Evolutionary conservation across 2,329 filamentous ascomycete species (phyloP).

Genomic region (Teratosphaeria viscida): DNA sequence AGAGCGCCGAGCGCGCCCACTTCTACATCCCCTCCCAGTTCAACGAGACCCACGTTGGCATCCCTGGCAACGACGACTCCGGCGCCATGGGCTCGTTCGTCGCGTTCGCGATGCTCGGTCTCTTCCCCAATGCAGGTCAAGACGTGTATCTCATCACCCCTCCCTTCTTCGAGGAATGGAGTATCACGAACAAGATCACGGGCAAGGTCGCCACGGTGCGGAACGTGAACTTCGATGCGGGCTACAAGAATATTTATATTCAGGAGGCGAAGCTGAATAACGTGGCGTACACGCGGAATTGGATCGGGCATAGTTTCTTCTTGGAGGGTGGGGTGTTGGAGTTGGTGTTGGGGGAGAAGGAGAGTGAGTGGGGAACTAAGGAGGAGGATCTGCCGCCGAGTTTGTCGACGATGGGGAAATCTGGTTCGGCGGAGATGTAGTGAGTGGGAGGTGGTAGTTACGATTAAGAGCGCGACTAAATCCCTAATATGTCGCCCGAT

Average conservation of each 20-base stretch:
- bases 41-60: slow-evolving; percentile 30
- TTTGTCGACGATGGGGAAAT: slow-evolving; percentile 3
- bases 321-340: slow-evolving; percentile 34
- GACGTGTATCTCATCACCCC: slow-evolving; percentile 39
- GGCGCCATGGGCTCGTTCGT: slow-evolving; percentile 38
- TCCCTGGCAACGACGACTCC: slow-evolving; percentile 38
- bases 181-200: slow-evolving; percentile 29
- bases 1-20: slow-evolving; percentile 32
- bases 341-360: slow-evolving; percentile 30
- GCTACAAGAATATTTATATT: slow-evolving; percentile 34
- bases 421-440: not conserved
- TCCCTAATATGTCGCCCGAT: too few relatives aligned
- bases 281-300: slow-evolving; percentile 32
- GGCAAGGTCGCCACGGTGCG: slow-evolving; percentile 33
- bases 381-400: slow-evolving; percentile 34
- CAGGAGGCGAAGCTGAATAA: slow-evolving; percentile 36
- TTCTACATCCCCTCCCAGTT: slow-evolving; percentile 36
- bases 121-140: slow-evolving; percentile 39
- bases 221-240: slow-evolving; percentile 32
- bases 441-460: not conserved
- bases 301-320: slow-evolving; percentile 38
- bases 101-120: slow-evolving; percentile 34
- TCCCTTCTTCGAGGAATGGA: slow-evolving; percentile 35
- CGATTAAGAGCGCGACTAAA: not conserved
- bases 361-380: slow-evolving; percentile 35